phyloP scores from a whole-genome alignment of 441 rosid species.

The Eutrema salsugineum region DNA sequence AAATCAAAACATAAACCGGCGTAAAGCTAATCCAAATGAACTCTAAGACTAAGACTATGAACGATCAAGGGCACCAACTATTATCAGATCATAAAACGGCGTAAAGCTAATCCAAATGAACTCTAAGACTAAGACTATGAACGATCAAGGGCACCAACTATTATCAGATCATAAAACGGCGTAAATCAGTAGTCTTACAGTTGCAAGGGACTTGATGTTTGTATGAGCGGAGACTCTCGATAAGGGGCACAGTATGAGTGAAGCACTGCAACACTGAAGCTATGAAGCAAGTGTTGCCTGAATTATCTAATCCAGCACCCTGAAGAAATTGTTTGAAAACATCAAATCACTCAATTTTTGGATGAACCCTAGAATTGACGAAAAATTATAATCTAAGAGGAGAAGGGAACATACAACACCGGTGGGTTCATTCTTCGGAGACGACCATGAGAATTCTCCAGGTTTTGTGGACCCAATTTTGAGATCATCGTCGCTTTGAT shows the following conservation, averaged over 20 bases:
- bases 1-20: neutral
- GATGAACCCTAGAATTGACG: neutral
- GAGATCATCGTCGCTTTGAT: neutral
- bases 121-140: neutral
- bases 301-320: constrained; percentile 86
- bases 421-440: constrained; percentile 33
- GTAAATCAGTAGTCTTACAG: constrained; percentile 25
- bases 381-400: neutral
- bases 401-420: constrained; percentile 53
- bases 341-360: too few species aligned
- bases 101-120: neutral
- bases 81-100: neutral
- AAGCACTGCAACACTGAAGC: constrained; percentile 87
- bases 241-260: constrained; percentile 77
- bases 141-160: neutral
- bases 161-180: neutral
- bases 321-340: constrained; percentile 22
- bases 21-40: neutral
- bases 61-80: neutral
- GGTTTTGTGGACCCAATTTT: neutral
- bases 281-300: constrained; percentile 86
- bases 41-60: neutral
- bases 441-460: neutral
- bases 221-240: constrained; percentile 46
- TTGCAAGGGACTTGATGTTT: constrained; percentile 46